These are phyloP conservation scores for Fusarium ramigenum DNA, from an alignment of 2,329 filamentous ascomycete genomes.

Conservation along the genomic window DNA sequence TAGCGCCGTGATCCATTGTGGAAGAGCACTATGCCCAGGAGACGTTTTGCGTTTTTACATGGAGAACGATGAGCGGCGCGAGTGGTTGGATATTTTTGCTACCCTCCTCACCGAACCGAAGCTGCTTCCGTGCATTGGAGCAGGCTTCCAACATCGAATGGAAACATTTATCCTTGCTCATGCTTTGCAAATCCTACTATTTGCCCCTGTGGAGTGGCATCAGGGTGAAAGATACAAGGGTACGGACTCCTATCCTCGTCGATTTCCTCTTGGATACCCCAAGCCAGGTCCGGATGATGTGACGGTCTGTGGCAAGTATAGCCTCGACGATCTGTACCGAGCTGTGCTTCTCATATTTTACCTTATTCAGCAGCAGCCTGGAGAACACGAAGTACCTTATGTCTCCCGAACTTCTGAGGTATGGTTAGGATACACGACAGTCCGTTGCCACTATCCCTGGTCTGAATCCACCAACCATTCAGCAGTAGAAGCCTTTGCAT, in stretches of 20 bases:
- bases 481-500: neutral
- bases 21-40: no score
- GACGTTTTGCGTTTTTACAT: neutral
- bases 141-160: no score
- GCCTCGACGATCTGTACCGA: neutral
- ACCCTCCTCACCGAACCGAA: neutral
- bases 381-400: neutral
- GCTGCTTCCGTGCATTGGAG: neutral
- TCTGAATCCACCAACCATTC: rapidly evolving
- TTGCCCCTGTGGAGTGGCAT: neutral
- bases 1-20: no score
- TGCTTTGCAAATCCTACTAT: neutral
- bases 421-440: neutral
- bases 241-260: neutral
- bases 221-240: neutral
- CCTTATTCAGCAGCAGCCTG: neutral
- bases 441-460: neutral
- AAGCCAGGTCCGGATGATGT: neutral
- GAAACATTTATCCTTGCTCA: neutral
- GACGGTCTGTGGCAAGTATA: neutral
- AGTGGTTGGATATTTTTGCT: neutral
- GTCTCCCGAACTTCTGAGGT: neutral
- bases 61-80: neutral
- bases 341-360: neutral
- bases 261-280: neutral